Evolutionary conservation across 202 grass and related monocot species (phyloP).

Genomic region (Schoenoplectus tabernaemontani): DNA sequence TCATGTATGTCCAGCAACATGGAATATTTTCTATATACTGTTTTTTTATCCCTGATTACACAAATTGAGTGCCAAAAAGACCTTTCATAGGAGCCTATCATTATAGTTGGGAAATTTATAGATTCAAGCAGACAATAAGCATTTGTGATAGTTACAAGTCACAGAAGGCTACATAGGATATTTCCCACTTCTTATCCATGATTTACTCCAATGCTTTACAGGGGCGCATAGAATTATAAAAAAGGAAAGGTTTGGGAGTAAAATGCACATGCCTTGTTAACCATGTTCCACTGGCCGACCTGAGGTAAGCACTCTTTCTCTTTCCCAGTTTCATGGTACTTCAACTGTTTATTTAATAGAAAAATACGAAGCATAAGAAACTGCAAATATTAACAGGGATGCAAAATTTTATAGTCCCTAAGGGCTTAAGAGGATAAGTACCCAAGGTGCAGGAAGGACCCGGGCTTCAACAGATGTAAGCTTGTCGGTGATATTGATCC

Average conservation of each 20-base stretch:
- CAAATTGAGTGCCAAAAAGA: not conserved
- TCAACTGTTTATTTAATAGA: constrained; percentile 40
- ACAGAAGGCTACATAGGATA: not conserved
- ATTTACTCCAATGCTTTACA: not conserved
- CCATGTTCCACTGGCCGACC: constrained; percentile 99
- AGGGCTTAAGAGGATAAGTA: constrained; percentile 23
- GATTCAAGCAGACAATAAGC: not conserved
- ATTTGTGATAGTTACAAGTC: not conserved
- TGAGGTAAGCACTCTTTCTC: constrained; percentile 98
- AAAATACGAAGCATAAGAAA: constrained; percentile 9
- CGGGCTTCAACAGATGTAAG: constrained; percentile 92
- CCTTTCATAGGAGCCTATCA: not conserved
- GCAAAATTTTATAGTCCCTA: constrained; percentile 2
- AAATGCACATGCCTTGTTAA: constrained; percentile 76
- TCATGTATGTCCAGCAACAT: not conserved
- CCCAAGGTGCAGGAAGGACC: constrained; percentile 98
- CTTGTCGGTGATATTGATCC: constrained; percentile 93
- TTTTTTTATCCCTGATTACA: not conserved
- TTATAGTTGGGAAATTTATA: not conserved
- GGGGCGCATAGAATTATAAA: not conserved
- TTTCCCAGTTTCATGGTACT: constrained; percentile 93
- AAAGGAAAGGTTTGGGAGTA: not conserved
- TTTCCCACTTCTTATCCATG: not conserved
- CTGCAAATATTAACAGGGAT: not conserved
- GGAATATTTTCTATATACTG: not conserved